Evolutionary conservation across 495 filamentous ascomycete genomes (phyloP), one percentile per base, ranked within the genome.

Genomic region (Pseudevernia furfuracea): DNA sequence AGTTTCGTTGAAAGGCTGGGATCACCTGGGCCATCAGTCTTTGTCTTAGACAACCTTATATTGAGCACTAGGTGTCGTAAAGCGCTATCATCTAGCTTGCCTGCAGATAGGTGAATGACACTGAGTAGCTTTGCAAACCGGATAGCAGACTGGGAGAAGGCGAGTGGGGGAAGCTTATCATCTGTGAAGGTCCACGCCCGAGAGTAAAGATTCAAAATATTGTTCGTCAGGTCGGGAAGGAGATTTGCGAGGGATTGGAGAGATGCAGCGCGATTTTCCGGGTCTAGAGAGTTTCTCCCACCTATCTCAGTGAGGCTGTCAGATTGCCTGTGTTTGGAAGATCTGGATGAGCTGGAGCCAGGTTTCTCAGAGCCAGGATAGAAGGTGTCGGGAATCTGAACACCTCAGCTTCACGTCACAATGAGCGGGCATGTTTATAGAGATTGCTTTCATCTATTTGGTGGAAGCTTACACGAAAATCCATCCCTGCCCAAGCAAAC

Each of bases 111-210:
- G 69, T 91, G 87, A 52, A 92, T 74, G 12, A 85, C 84, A 11
- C 88, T 81, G 63, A 94, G 76, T 23, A 95, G 73, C 67, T 87
- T 89, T 66, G 87, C 83, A 65, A 92, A 87, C 58, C 94, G 83
- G 66, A 97, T 89, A 21, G 88, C 83, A 10, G 86, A 87, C 71
- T 97, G 91, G 1, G 89, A 92, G 61, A 88, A 87, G 17, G 90
- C 85, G 2, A 95, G 75, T 23, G 88, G 88, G 19, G 92, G 92
- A 25, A 96, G 76, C 64, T 89, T 82, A 72, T 96, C 92, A 28
- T 89, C 85, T 30, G 89, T 84, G 67, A 95, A 87, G 67, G 84
- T 83, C 23, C 85, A 81, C 4, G 87, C 85, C 61, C 90, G 84
- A 52, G 82, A 84, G 76, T 97, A 97, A 38, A 96, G 80, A 61